Conservation (phyloP, 345 rosid genomes). For the Salix udensis region DNA sequence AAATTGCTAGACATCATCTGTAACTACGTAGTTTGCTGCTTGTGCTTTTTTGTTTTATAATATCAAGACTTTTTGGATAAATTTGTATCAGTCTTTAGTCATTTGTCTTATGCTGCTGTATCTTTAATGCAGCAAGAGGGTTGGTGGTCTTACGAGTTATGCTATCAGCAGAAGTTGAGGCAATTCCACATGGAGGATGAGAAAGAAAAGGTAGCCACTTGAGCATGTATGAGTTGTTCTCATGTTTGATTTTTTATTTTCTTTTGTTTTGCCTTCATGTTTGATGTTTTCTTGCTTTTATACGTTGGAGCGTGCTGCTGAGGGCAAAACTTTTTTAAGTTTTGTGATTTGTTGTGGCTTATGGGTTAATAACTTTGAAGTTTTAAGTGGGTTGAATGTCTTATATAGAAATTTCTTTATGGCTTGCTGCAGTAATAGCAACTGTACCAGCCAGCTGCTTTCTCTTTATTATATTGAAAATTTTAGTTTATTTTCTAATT, state of each 20-base stretch:
- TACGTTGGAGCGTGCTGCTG: neutral
- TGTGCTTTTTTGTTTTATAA: neutral
- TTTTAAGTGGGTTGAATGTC: neutral
- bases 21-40: neutral
- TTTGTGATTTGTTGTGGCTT: neutral
- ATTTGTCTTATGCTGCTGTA: neutral
- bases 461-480: neutral
- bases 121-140: slow-evolving; percentile 77
- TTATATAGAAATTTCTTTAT: neutral
- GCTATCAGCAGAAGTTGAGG: slow-evolving; percentile 52
- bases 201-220: slow-evolving; percentile 37
- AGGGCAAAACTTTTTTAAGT: neutral
- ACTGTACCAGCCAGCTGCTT: neutral
- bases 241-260: neutral
- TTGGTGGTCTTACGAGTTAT: slow-evolving; percentile 98
- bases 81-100: neutral
- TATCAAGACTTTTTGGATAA: neutral
- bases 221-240: neutral
- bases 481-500: neutral
- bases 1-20: neutral
- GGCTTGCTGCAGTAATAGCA: neutral
- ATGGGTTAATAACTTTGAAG: neutral
- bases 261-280: neutral
- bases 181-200: slow-evolving; percentile 76
- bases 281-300: neutral